These are phyloP conservation scores for Candida odintsovae DNA, from an alignment of 805 yeast genomes.

Conservation along the genomic window DNA sequence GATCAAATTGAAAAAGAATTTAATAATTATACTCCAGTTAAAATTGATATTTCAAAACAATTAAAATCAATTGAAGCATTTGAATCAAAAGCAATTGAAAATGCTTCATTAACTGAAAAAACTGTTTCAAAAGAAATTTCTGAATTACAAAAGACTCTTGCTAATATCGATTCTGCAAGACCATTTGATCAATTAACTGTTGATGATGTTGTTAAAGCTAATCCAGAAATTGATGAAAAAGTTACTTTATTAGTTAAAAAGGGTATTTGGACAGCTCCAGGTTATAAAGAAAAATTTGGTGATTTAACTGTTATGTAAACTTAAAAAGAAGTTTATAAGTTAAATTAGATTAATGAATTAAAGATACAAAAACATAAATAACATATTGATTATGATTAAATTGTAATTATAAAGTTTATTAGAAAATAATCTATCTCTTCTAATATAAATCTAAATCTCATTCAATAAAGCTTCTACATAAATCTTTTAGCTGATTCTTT, in stretches of 20 bases:
- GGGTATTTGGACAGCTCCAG: constrained; percentile 98
- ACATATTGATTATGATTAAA: background rate
- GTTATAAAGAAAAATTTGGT: constrained; percentile 98
- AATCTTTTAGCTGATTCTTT: too few species aligned
- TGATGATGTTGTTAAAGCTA: constrained; percentile 89
- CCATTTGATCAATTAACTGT: constrained; percentile 96
- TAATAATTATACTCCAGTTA: constrained; percentile 70
- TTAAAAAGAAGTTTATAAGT: background rate
- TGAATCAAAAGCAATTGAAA: constrained; percentile 92
- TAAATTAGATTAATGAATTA: background rate
- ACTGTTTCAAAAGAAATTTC: constrained; percentile 82
- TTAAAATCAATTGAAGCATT: constrained; percentile 87
- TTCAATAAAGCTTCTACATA: too few species aligned
- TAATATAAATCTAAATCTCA: too few species aligned
- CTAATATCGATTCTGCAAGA: constrained; percentile 94
- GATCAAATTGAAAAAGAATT: constrained; percentile 77
- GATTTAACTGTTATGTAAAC: constrained; percentile 90
- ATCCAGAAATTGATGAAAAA: constrained; percentile 97
- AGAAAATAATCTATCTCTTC: too few species aligned
- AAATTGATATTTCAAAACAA: constrained; percentile 84
- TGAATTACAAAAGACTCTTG: constrained; percentile 81
- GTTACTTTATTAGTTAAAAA: constrained; percentile 90
- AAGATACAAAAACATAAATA: background rate
- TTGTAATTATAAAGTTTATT: too few species aligned
- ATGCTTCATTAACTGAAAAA: constrained; percentile 89